Evolutionary conservation across 2,329 filamentous ascomycete genomes (phyloP), one percentile per base, ranked within the genome.

Genomic region (Venturia asperata): DNA sequence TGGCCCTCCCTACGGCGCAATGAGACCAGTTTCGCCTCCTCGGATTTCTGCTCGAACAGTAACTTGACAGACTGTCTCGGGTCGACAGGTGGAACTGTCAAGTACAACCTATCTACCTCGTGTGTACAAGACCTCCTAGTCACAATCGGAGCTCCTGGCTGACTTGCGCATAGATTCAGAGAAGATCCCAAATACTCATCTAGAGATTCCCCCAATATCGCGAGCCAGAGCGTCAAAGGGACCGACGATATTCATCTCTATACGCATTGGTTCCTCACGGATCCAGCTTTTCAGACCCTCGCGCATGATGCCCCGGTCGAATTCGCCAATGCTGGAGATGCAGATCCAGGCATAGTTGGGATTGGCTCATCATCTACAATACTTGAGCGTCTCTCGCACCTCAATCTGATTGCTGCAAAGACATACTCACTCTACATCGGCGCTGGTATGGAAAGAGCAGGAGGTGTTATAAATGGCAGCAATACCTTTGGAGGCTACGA

Each of bases 401-500:
- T 68, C 30, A 70, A 74, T 47, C 68, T 74, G 27, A 77, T 79
- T 49, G 73, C 76, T 15, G 75, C 73, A 1, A 72, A 73, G 39
- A 78, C 77, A 34, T 78, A 77, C 67, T 76, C 76, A 10, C 70
- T 79, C 4, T 79, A 79, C 67, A 75, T 78, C 56, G 78, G 77
- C 2, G 74, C 77, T 62, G 74, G 74, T 30, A 76, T 77, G 67
- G 73, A 75, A 47, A 73, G 76, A 41, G 76, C 76, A 1, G 76
- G 75, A 19, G 77, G 78, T 19, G 68, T 66, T 2, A 72, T 77
- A 34, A 79, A 79, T 64, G 78, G 78, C 34, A 77, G 74, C 66
- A 75, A 77, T 45, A 74, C 74, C 3, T 76, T 79, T 45, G 78
- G 78, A n/a, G 78, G 78, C 27, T 79, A 76, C 67, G 78, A 80